A percentile compares a stretch with the other conserved stretches of the same genome.
Evolutionary conservation across 2,329 filamentous ascomycete species (phyloP).

Genomic region (Exophiala calicioides): DNA sequence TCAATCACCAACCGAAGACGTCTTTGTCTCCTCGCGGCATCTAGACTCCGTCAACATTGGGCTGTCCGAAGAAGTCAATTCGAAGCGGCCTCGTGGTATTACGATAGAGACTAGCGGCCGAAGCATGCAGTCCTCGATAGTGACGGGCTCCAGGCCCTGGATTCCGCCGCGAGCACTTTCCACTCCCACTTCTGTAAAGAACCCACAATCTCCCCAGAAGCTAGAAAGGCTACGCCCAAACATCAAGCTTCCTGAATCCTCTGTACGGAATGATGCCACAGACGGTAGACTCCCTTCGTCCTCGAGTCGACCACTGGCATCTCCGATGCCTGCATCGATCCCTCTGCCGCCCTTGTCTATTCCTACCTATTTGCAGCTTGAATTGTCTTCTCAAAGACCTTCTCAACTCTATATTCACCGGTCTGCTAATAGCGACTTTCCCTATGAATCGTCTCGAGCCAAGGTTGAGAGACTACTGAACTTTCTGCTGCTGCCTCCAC

Average conservation of each 20-base stretch:
- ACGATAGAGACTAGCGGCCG: slow-evolving; percentile 23
- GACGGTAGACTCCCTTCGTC: slow-evolving; percentile 20
- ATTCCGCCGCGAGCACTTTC: slow-evolving; percentile 16
- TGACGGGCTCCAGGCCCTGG: slow-evolving; percentile 12
- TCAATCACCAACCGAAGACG: slow-evolving; percentile 16
- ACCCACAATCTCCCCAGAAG: slow-evolving; percentile 20
- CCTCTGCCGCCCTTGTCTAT: slow-evolving; percentile 64
- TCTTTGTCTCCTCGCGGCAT: slow-evolving; percentile 21
- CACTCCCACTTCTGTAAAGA: slow-evolving; percentile 17
- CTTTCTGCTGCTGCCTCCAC: slow-evolving; percentile 77
- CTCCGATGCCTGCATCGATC: slow-evolving; percentile 55
- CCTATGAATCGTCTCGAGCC: slow-evolving; percentile 88
- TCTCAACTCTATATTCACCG: slow-evolving; percentile 66
- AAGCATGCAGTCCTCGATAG: slow-evolving; percentile 7
- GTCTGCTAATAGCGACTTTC: slow-evolving; percentile 59
- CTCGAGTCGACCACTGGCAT: slow-evolving; percentile 38
- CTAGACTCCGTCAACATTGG: slow-evolving; percentile 30
- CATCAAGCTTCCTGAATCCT: slow-evolving; percentile 18
- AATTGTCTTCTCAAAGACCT: slow-evolving; percentile 61
- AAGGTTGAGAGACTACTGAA: slow-evolving; percentile 92
- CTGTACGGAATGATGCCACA: slow-evolving; percentile 7
- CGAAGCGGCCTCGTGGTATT: slow-evolving; percentile 21
- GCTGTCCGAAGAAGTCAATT: slow-evolving; percentile 30
- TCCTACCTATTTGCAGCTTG: slow-evolving; percentile 66
- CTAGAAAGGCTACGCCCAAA: slow-evolving; percentile 19